A percentile compares a stretch with the other conserved stretches of the same genome.
These are phyloP conservation scores for Chaetomium globosum DNA, from an alignment of 2,329 filamentous ascomycete genomes.

Conservation along the genomic window DNA sequence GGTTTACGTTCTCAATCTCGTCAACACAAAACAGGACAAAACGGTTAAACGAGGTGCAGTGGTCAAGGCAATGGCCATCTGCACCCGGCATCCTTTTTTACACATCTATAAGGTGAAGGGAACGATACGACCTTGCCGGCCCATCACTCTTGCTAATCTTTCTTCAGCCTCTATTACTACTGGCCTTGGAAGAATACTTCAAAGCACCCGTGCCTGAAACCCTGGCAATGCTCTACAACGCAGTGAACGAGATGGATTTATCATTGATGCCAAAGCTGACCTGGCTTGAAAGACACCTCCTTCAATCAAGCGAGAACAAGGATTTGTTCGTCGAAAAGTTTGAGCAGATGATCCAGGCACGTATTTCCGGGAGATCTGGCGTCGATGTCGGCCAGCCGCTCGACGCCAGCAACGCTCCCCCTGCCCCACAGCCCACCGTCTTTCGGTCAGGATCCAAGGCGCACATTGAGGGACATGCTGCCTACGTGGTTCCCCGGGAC, in stretches of 20 bases:
- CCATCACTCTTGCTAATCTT: conserved; percentile 28
- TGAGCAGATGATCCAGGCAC: conserved; percentile 86
- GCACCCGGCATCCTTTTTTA: conserved; percentile 93
- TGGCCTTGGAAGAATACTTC: conserved; percentile 96
- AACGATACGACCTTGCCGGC: neutral
- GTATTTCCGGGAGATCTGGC: conserved; percentile 66
- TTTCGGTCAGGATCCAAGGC: conserved; percentile 65
- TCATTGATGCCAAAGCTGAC: conserved; percentile 88
- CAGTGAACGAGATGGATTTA: conserved; percentile 95
- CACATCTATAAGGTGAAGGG: conserved; percentile 88
- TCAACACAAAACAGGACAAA: conserved; percentile 97
- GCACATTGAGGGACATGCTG: conserved; percentile 62
- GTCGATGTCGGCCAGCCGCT: conserved; percentile 49
- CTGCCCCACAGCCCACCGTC: conserved; percentile 50
- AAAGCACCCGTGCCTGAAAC: conserved; percentile 88
- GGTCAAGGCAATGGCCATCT: conserved; percentile 98
- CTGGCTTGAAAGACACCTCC: conserved; percentile 77
- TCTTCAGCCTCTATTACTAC: conserved; percentile 76
- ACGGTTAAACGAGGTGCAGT: conserved; percentile 89
- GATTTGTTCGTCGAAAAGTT: conserved; percentile 98
- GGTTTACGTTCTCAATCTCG: conserved; percentile 95
- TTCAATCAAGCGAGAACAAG: conserved; percentile 89
- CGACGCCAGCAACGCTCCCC: conserved; percentile 54
- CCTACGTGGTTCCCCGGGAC: conserved; percentile 81
- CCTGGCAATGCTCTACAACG: conserved; percentile 82